A percentile compares a stretch with the other conserved stretches of the same genome.
phyloP scores from a whole-genome alignment of 768 basidiomycete genomes.

The Lenzites betulinus region DNA sequence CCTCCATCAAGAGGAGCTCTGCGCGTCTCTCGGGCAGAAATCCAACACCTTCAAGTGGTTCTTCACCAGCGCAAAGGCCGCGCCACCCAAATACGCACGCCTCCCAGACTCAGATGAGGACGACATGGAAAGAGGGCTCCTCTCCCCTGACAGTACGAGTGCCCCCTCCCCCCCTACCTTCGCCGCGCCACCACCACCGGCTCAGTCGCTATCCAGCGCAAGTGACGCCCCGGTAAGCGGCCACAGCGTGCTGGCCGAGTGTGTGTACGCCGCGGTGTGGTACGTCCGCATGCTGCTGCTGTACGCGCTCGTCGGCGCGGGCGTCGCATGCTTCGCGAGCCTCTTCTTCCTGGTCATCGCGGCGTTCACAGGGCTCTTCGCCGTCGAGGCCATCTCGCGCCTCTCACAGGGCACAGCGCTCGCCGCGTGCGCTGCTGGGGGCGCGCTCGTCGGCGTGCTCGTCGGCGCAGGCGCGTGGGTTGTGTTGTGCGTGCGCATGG shows the following conservation, averaged over 20 bases:
- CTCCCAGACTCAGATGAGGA: background rate
- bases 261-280: background rate
- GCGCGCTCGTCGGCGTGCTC: background rate
- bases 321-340: background rate
- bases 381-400: background rate
- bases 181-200: background rate
- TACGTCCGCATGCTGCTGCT: background rate
- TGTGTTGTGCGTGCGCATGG: background rate
- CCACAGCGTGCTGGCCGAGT: no score
- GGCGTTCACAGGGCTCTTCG: background rate
- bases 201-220: no score
- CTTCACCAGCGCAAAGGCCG: no score
- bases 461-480: background rate
- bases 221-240: no score
- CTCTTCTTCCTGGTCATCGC: background rate
- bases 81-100: no score
- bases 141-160: background rate
- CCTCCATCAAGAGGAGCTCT: background rate
- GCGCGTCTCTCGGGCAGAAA: background rate
- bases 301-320: background rate
- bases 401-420: background rate
- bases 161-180: background rate
- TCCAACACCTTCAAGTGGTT: no score
- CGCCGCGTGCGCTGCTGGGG: conserved; percentile 1
- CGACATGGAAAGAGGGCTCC: background rate